Evolutionary conservation across 2,329 filamentous ascomycete genomes (phyloP), one percentile per base, ranked within the genome.

Genomic region (Lachnellula cervina): DNA sequence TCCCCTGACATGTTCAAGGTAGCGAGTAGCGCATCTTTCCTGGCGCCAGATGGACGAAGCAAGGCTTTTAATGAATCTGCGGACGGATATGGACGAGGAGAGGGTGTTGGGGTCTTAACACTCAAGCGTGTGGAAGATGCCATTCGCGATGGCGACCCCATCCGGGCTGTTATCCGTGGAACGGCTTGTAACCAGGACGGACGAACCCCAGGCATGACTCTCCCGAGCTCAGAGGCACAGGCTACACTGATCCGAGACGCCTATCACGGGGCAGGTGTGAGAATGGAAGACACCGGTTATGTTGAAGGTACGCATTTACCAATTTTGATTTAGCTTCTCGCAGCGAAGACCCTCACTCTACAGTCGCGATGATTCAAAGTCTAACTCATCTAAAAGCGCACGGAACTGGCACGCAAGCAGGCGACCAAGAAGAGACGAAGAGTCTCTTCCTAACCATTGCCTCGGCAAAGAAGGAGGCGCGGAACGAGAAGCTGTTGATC

Each of bases 11-110:
- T 47, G 21, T n/a, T n/a, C n/a, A n/a, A n/a, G n/a, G n/a, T n/a
- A n/a, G n/a, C n/a, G n/a, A n/a, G n/a, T n/a, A n/a, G n/a, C n/a
- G n/a, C n/a, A n/a, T n/a, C n/a, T n/a, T n/a, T n/a, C n/a, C n/a
- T n/a, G n/a, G n/a, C n/a, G n/a, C n/a, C n/a, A n/a, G n/a, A n/a
- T n/a, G n/a, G n/a, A n/a, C n/a, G n/a, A 49, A 78, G 72, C 45
- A 72, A 72, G 43, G 76, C 75, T 69, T 82, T 77, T 70, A 80
- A 83, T 55, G n/a, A n/a, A n/a, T n/a, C n/a, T n/a, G n/a, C n/a
- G 0, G 77, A 80, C 58, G 84, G 84, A 1, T 88, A 87, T 62
- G 82, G 78, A 0, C 74, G 83, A 42, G 83, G 82, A 1, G 84
- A 88, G 62, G 84, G 82, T 0, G 73, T 81, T 23, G 80, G 76